phyloP scores from a whole-genome alignment of 345 rosid genomes.

The Lepidium africanum region DNA sequence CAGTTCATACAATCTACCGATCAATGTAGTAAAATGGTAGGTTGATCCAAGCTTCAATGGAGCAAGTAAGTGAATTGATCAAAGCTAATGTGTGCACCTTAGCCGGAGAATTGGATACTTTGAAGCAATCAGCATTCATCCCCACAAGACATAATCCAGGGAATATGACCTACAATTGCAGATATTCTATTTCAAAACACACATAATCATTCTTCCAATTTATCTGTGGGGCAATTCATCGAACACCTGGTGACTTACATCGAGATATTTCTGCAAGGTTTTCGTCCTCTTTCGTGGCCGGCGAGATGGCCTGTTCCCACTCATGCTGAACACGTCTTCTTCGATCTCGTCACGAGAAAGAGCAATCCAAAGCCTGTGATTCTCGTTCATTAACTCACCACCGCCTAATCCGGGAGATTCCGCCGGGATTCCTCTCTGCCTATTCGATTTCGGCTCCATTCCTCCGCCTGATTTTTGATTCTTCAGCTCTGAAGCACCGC shows the following conservation, averaged over 20 bases:
- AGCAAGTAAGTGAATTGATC: background rate
- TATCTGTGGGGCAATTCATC: slow-evolving; percentile 14
- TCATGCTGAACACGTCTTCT: slow-evolving; percentile 80
- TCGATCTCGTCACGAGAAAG: slow-evolving; percentile 83
- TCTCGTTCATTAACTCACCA: slow-evolving; percentile 47
- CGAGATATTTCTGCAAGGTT: slow-evolving; percentile 67
- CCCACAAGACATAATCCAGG: slow-evolving; percentile 94
- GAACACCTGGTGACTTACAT: slow-evolving; percentile 42
- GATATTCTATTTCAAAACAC: background rate
- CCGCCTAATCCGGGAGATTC: slow-evolving; percentile 35
- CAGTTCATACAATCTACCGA: background rate
- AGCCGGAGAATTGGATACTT: slow-evolving; percentile 41
- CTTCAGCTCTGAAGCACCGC: slow-evolving; percentile 19
- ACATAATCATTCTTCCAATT: background rate
- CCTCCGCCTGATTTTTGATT: slow-evolving; percentile 25
- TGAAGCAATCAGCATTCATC: slow-evolving; percentile 61
- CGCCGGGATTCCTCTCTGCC: slow-evolving; percentile 61
- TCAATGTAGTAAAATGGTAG: background rate
- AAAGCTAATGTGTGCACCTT: slow-evolving; percentile 38
- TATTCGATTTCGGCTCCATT: slow-evolving; percentile 49
- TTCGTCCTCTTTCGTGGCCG: slow-evolving; percentile 72
- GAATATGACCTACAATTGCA: slow-evolving; percentile 40
- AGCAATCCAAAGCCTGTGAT: slow-evolving; percentile 64
- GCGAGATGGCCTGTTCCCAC: slow-evolving; percentile 74
- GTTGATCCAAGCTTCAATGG: background rate